Conservation (phyloP, 139 green algal species). For the Trebouxia sp. region DNA sequence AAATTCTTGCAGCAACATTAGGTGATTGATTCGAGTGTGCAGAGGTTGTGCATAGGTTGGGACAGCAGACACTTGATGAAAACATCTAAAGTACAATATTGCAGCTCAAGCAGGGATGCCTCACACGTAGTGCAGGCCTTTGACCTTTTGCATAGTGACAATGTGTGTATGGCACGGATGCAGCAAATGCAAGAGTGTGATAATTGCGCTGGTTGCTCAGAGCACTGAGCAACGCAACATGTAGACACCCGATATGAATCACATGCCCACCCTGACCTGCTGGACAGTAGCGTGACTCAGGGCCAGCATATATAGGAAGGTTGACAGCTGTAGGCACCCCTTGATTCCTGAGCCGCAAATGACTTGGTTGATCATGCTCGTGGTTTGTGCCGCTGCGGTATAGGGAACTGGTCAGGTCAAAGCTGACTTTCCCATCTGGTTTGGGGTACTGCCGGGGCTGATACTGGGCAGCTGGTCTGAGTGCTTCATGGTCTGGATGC, state of each 20-base stretch:
- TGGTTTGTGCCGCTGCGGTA: slow-evolving; percentile 90
- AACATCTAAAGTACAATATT: too few relatives aligned
- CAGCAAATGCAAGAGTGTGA: too few relatives aligned
- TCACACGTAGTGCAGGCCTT: too few relatives aligned
- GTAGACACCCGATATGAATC: neutral
- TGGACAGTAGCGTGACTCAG: slow-evolving; percentile 82
- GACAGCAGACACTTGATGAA: too few relatives aligned
- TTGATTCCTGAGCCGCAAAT: slow-evolving; percentile 77
- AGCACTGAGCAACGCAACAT: too few relatives aligned
- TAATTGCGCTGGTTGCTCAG: too few relatives aligned
- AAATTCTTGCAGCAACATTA: too few relatives aligned
- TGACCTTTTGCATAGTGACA: too few relatives aligned
- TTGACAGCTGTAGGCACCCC: slow-evolving; percentile 74
- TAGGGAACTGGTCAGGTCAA: slow-evolving; percentile 85
- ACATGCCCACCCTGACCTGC: slow-evolving; percentile 34
- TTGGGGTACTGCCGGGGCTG: slow-evolving; percentile 72
- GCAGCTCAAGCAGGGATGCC: too few relatives aligned
- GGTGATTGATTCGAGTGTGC: too few relatives aligned
- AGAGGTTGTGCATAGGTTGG: too few relatives aligned
- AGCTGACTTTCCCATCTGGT: slow-evolving; percentile 84
- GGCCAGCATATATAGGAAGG: slow-evolving; percentile 70
- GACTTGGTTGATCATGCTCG: slow-evolving; percentile 89
- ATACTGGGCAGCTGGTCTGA: slow-evolving; percentile 50
- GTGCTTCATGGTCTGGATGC: slow-evolving; percentile 66
- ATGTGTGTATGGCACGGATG: too few relatives aligned